Conservation (phyloP, 805 yeast species). For the Kurtzmaniella cleridarum region DNA sequence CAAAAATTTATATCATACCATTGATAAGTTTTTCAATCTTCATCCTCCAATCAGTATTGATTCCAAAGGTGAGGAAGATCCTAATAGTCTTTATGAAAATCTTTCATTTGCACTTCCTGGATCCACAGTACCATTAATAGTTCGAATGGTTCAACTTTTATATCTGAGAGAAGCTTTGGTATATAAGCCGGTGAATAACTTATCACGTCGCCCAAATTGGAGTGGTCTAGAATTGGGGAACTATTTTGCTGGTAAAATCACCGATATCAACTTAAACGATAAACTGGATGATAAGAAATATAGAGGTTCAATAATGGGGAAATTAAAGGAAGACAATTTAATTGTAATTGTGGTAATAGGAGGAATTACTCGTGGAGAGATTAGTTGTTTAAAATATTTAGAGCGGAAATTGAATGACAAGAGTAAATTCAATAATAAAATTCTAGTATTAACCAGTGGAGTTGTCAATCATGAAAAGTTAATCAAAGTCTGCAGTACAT, state of each 20-base stretch:
- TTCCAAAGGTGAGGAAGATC: conserved; percentile 8
- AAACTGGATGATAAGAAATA: conserved; percentile 14
- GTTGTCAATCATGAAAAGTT: conserved; percentile 33
- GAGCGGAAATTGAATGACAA: conserved; percentile 34
- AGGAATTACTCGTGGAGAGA: conserved; percentile 82
- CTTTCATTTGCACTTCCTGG: conserved; percentile 73
- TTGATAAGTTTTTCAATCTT: conserved; percentile 42
- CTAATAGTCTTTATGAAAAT: conserved; percentile 33
- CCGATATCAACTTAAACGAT: conserved; percentile 31
- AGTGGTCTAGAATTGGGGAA: conserved; percentile 35
- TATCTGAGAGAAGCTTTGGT: conserved; percentile 49
- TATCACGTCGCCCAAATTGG: conserved; percentile 39
- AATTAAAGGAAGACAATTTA: conserved; percentile 11
- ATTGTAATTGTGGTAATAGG: conserved; percentile 62
- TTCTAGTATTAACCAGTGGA: conserved; percentile 41
- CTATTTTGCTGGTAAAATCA: conserved; percentile 36
- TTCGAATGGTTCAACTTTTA: conserved; percentile 66
- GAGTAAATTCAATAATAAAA: conserved; percentile 17
- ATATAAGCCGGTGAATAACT: conserved; percentile 34
- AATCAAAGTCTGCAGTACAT: conserved; percentile 13
- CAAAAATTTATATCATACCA: conserved; percentile 30
- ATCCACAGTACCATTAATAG: conserved; percentile 64
- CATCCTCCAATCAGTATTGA: conserved; percentile 36
- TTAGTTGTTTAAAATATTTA: conserved; percentile 64
- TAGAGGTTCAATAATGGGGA: neutral